Conservation (phyloP, 495 filamentous ascomycete species). For the Venustampulla echinocandica region DNA sequence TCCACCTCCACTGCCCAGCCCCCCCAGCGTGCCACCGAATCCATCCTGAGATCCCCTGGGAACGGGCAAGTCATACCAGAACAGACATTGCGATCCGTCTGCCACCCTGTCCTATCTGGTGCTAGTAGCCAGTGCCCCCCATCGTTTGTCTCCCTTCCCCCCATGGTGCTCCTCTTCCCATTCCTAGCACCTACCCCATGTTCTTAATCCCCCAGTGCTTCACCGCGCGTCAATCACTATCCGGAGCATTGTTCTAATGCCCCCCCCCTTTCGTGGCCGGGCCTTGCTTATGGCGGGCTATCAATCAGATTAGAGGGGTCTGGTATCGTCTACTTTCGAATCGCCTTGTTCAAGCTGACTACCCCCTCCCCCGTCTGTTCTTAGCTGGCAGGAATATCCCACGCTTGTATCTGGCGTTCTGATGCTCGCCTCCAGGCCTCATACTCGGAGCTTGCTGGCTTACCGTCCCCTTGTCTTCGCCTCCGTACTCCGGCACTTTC, state of each 20-base stretch:
- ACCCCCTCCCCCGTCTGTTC: constrained; percentile 5
- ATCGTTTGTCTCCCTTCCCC: background rate
- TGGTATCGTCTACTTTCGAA: constrained; percentile 14
- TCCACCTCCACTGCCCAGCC: too few species aligned
- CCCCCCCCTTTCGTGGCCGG: background rate
- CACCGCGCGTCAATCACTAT: too few species aligned
- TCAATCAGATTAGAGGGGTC: constrained; percentile 5
- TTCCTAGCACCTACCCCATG: background rate
- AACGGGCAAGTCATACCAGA: too few species aligned
- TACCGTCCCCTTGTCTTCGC: background rate
- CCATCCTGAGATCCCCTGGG: too few species aligned
- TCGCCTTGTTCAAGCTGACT: constrained; percentile 16
- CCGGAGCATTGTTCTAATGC: background rate
- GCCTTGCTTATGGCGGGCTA: background rate
- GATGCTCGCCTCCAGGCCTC: too few species aligned
- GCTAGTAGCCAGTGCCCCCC: too few species aligned
- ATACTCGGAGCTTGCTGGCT: background rate
- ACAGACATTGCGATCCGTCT: too few species aligned
- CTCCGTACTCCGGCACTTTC: background rate
- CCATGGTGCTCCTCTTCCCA: background rate
- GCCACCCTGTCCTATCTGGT: too few species aligned
- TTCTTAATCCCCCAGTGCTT: background rate
- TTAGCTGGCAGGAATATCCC: too few species aligned
- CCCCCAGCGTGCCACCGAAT: too few species aligned
- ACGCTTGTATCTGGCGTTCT: too few species aligned